Evolutionary conservation across 2,329 filamentous ascomycete genomes (phyloP), one percentile per base, ranked within the genome.

Genomic region (Colletotrichum sp.): DNA sequence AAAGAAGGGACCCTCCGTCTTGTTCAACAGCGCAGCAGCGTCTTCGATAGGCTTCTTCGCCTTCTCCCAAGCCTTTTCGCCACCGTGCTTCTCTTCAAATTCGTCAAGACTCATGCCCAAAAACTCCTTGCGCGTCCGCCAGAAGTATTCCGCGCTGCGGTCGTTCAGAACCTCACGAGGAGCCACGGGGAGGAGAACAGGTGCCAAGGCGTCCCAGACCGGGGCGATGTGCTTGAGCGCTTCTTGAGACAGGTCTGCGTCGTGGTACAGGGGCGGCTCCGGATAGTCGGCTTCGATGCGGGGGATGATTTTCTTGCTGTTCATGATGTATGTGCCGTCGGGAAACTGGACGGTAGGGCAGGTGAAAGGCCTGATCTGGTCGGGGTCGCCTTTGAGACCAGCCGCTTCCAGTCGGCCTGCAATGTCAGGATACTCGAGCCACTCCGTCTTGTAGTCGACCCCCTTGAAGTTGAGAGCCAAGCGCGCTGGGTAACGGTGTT

Each of bases 371-470:
- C 80, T 80, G 10, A 72, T 52, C 44, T 83, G 82, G 3, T 83
- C 82, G 10, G 84, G 77, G 66, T 91, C 89, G 24, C 91, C 86
- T 18, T 87, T 84, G 68, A 90, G 80, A 71, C 86, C 87, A 55
- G 57, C 10, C 13, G 60, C 85, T 79, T 90, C 86, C 66, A 95
- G 85, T 4, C 83, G 89, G 2, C 90, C 83, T 72, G 86, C 89
- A 76, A 95, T 87, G 44, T 94, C 90, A 1, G 93, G 93, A 78
- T 94, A 95, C 80, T 94, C 92, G 18, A 92, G 84, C 92, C 92
- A 95, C 87, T 92, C 87, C 0, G 93, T 95, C 81, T 89, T 88
- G 85, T 95, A 95, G 62, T 91, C 88, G 16, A 95, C 82, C 2
- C 87, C 86, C 82, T 95, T 95, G 85, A 89, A 94, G 84, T 95